These are phyloP conservation scores for Erysimum cheiri DNA, from an alignment of 441 rosid species.

Conservation along the genomic window DNA sequence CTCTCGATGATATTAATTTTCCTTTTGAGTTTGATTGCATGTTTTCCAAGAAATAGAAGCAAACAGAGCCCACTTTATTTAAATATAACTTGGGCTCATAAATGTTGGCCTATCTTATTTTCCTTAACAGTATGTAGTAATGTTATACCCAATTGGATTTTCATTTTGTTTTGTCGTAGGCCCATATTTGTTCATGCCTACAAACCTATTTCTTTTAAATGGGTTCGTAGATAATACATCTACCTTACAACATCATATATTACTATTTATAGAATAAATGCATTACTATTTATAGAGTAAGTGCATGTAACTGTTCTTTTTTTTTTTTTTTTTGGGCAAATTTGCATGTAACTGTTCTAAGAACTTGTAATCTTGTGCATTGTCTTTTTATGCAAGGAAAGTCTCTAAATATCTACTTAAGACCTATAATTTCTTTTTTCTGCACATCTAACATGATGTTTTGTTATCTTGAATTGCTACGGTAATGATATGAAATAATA, in stretches of 20 bases:
- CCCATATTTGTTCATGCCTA: no score
- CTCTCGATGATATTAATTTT: no score
- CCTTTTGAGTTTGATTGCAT: no score
- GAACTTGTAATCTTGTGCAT: constrained; percentile 9
- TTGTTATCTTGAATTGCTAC: neutral
- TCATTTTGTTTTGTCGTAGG: no score
- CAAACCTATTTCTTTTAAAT: no score
- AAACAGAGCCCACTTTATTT: no score
- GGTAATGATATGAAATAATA: neutral
- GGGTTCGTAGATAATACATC: neutral
- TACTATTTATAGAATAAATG: neutral
- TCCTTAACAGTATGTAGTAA: no score
- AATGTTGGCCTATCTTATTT: no score
- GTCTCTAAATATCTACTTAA: neutral
- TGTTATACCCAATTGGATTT: no score
- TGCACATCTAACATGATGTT: neutral
- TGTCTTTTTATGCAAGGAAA: constrained; percentile 14
- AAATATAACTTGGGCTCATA: no score
- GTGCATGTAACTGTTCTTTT: constrained; percentile 4
- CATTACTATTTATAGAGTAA: neutral
- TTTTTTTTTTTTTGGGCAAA: no score
- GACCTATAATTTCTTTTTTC: neutral
- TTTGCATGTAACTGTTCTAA: neutral
- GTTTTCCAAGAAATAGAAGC: no score
- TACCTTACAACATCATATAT: neutral